Evolutionary conservation across 164 flowering plant genomes (phyloP).

Genomic region (Vitis amurensis): DNA sequence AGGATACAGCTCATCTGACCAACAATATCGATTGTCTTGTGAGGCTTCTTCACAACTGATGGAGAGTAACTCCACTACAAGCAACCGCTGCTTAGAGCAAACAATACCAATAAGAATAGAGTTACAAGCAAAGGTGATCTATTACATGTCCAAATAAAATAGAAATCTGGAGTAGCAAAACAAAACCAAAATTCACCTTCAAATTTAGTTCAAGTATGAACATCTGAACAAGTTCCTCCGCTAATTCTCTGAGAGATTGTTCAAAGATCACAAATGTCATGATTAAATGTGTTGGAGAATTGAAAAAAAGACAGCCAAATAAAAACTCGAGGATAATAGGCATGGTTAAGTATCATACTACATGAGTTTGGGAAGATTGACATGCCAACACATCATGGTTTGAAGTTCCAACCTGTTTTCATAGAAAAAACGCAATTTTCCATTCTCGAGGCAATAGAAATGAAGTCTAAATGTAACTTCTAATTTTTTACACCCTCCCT

Average conservation of each 20-base stretch:
- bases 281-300: not conserved
- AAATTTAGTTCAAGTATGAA: slow-evolving; percentile 56
- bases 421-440: too few relatives aligned
- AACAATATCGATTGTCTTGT: slow-evolving; percentile 24
- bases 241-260: slow-evolving; percentile 52
- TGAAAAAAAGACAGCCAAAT: too few relatives aligned
- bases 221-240: slow-evolving; percentile 73
- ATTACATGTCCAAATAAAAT: not conserved
- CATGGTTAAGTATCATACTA: too few relatives aligned
- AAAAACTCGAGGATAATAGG: too few relatives aligned
- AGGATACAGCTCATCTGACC: slow-evolving; percentile 71
- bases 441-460: too few relatives aligned
- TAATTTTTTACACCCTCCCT: too few relatives aligned
- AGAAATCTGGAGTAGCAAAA: not conserved
- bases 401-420: not conserved
- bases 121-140: not conserved
- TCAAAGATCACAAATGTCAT: slow-evolving; percentile 10
- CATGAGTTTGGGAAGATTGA: too few relatives aligned
- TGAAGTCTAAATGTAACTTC: too few relatives aligned
- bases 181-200: slow-evolving; percentile 41
- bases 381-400: too few relatives aligned
- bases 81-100: slow-evolving; percentile 50
- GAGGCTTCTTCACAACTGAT: slow-evolving; percentile 32
- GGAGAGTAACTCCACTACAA: slow-evolving; percentile 56
- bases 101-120: not conserved